Evolutionary conservation across 2,329 filamentous ascomycete species (phyloP).

Genomic region (Uncinocarpus reesii): DNA sequence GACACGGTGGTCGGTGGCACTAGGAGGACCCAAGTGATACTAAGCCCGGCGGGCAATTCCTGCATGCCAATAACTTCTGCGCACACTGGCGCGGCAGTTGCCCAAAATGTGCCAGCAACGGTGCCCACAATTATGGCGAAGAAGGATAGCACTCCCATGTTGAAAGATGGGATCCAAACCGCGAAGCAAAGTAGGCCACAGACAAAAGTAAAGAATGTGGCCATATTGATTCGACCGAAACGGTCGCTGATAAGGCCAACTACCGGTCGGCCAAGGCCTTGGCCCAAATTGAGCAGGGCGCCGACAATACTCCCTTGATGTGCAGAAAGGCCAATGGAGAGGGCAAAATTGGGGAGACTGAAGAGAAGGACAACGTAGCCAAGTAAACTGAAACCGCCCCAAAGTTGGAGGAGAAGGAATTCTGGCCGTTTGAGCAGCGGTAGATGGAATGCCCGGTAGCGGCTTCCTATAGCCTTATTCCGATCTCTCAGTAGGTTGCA

Average conservation of each 20-base stretch:
- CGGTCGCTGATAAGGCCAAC: slow-evolving; percentile 54
- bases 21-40: slow-evolving; percentile 50
- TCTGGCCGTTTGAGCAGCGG: slow-evolving; percentile 45
- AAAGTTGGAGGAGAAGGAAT: slow-evolving; percentile 49
- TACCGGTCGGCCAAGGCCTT: slow-evolving; percentile 46
- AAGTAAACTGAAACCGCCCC: slow-evolving; percentile 52
- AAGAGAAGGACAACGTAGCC: slow-evolving; percentile 57
- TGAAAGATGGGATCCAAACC: slow-evolving; percentile 52
- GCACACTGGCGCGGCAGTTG: slow-evolving; percentile 48
- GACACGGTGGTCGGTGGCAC: slow-evolving; percentile 42
- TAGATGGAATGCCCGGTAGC: slow-evolving; percentile 45
- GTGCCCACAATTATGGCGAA: slow-evolving; percentile 50
- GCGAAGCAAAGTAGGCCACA: slow-evolving; percentile 50
- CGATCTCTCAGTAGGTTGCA: slow-evolving; percentile 48
- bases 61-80: slow-evolving; percentile 52
- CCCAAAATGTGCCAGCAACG: slow-evolving; percentile 52
- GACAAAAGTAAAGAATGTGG: slow-evolving; percentile 44
- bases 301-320: slow-evolving; percentile 53
- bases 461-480: slow-evolving; percentile 46
- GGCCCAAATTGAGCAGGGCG: slow-evolving; percentile 54
- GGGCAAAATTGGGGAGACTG: slow-evolving; percentile 53
- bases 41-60: slow-evolving; percentile 48
- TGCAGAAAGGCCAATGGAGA: slow-evolving; percentile 47
- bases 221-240: slow-evolving; percentile 54
- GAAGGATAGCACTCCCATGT: slow-evolving; percentile 48